These are phyloP conservation scores for Claviceps quebecensis DNA, from an alignment of 2,329 filamentous ascomycete species.

Conservation along the genomic window DNA sequence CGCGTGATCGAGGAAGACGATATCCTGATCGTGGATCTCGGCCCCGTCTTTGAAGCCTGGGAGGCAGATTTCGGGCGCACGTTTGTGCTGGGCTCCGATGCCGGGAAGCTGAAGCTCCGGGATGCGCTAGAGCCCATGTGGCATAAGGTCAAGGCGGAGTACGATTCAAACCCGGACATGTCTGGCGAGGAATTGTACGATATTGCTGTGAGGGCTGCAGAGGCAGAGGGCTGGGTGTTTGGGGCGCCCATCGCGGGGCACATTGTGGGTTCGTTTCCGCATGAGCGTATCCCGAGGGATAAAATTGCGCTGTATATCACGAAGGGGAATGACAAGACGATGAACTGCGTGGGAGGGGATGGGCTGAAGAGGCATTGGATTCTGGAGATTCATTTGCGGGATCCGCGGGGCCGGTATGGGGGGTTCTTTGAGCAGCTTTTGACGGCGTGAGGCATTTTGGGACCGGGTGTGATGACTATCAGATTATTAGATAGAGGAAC, in stretches of 20 bases:
- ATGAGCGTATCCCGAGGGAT: constrained; percentile 35
- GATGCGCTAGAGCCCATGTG: constrained; percentile 33
- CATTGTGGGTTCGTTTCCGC: constrained; percentile 34
- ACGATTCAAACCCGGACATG: constrained; percentile 25
- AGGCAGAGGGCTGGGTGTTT: constrained; percentile 27
- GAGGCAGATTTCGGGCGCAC: constrained; percentile 40
- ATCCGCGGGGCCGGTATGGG: constrained; percentile 22
- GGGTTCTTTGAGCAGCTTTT: constrained; percentile 30
- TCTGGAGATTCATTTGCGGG: constrained; percentile 32
- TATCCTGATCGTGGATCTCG: constrained; percentile 37
- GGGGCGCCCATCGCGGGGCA: constrained; percentile 32
- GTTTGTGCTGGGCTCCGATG: constrained; percentile 33
- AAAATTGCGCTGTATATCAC: constrained; percentile 30
- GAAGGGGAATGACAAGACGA: constrained; percentile 26
- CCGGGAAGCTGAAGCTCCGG: constrained; percentile 27
- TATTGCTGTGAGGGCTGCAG: constrained; percentile 24
- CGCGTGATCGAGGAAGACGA: constrained; percentile 32
- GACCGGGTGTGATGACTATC: not conserved
- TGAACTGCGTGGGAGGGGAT: constrained; percentile 24
- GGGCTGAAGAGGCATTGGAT: constrained; percentile 34
- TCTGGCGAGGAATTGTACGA: constrained; percentile 32
- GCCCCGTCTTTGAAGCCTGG: constrained; percentile 37
- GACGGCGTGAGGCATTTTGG: constrained; percentile 7
- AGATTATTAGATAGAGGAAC: too few relatives aligned
- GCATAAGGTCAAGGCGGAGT: constrained; percentile 28